Evolutionary conservation across 2,329 filamentous ascomycete genomes (phyloP).

Genomic region (Drechmeria coniospora): DNA sequence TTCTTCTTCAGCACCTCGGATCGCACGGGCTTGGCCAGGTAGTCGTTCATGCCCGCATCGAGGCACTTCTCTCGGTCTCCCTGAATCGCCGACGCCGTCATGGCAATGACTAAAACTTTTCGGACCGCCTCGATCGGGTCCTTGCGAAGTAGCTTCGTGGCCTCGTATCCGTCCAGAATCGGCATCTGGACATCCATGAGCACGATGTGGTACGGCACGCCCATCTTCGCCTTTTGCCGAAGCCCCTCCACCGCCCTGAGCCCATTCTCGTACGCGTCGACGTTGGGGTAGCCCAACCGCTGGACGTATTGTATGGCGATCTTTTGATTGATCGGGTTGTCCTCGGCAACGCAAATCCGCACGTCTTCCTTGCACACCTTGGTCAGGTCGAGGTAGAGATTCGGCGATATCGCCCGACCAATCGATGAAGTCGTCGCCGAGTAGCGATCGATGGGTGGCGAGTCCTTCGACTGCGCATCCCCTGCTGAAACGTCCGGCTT

Average conservation of each 20-base stretch:
- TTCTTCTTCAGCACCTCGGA: slow-evolving; percentile 76
- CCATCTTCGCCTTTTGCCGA: slow-evolving; percentile 54
- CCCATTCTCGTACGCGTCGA: slow-evolving; percentile 83
- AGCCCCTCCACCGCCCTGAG: slow-evolving; percentile 76
- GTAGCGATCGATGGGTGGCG: slow-evolving; percentile 21
- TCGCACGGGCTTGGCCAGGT: slow-evolving; percentile 87
- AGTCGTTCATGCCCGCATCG: slow-evolving; percentile 96
- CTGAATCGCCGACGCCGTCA: slow-evolving; percentile 91
- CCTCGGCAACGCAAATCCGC: slow-evolving; percentile 83
- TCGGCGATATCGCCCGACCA: slow-evolving; percentile 23
- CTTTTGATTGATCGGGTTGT: slow-evolving; percentile 87
- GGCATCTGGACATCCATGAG: slow-evolving; percentile 98
- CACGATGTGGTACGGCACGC: slow-evolving; percentile 71
- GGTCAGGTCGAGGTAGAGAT: slow-evolving; percentile 49
- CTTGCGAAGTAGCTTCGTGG: slow-evolving; percentile 66
- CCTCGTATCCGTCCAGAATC: slow-evolving; percentile 80
- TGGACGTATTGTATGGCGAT: slow-evolving; percentile 86
- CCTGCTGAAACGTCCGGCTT: slow-evolving; percentile 43
- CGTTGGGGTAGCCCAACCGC: slow-evolving; percentile 64
- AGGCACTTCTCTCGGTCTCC: slow-evolving; percentile 90
- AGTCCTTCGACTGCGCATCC: slow-evolving; percentile 27
- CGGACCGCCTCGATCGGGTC: slow-evolving; percentile 64
- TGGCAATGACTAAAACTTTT: slow-evolving; percentile 82
- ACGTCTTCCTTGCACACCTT: slow-evolving; percentile 62
- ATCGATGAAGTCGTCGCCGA: slow-evolving; percentile 12